Evolutionary conservation across 768 basidiomycete genomes (phyloP).

Genomic region (Sporobolomyces roseus): DNA sequence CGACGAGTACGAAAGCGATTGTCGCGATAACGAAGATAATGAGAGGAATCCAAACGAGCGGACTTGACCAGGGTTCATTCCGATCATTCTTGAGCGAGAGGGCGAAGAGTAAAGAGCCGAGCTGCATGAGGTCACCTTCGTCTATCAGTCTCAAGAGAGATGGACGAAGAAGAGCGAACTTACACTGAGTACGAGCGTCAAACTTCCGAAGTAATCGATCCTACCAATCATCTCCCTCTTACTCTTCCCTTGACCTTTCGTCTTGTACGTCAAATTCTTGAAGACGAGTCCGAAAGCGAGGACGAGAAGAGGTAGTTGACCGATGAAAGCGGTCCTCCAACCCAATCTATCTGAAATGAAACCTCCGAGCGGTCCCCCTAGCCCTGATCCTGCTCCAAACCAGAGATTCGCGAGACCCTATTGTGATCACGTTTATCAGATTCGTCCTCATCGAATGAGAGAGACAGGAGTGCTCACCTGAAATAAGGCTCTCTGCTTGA

Average conservation of each 20-base stretch:
- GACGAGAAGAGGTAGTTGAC: constrained; percentile 71
- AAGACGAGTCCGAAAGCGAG: constrained; percentile 68
- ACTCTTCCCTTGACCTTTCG: constrained; percentile 53
- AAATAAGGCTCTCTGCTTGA: constrained; percentile 81
- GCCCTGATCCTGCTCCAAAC: constrained; percentile 66
- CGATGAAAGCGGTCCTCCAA: constrained; percentile 80
- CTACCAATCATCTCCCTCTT: constrained; percentile 50
- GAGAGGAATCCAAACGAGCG: constrained; percentile 65
- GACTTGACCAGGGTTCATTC: constrained; percentile 59
- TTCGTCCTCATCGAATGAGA: neutral
- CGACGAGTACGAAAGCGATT: constrained; percentile 67
- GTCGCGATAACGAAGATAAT: constrained; percentile 58
- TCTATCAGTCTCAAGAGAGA: neutral
- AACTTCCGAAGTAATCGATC: constrained; percentile 78
- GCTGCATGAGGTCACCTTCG: constrained; percentile 5
- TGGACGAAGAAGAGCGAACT: neutral
- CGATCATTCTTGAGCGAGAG: constrained; percentile 48
- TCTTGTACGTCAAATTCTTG: constrained; percentile 70
- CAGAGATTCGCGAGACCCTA: constrained; percentile 48
- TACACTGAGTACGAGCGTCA: constrained; percentile 63
- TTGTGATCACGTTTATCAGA: too few relatives aligned
- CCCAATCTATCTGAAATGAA: constrained; percentile 41
- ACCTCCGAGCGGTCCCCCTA: constrained; percentile 50
- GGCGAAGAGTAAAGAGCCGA: constrained; percentile 46
- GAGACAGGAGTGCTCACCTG: constrained; percentile 57